Conservation (phyloP, 805 yeast genomes). For the Myxozyma sirexii region DNA sequence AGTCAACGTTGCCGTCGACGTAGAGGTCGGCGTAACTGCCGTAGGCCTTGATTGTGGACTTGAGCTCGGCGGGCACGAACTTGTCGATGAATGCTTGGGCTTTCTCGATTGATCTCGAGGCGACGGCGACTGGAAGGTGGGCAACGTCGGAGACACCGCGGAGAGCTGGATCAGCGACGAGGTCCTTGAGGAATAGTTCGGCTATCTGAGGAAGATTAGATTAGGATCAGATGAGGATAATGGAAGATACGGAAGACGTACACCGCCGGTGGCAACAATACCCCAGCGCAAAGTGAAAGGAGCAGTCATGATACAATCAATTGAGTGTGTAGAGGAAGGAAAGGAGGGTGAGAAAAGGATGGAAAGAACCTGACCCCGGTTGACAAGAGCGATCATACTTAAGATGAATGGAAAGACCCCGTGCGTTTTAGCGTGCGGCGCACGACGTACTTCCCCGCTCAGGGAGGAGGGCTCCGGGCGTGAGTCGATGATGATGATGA, state of each 20-base stretch:
- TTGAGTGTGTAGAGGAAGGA: too few species aligned
- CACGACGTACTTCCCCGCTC: too few species aligned
- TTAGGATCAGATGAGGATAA: too few species aligned
- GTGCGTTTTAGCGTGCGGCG: too few species aligned
- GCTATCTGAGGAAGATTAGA: conserved; percentile 18
- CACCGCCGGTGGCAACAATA: conserved; percentile 36
- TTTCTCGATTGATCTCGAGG: conserved; percentile 35
- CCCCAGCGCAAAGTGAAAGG: conserved; percentile 37
- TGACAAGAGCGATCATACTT: too few species aligned
- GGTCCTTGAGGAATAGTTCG: conserved; percentile 20
- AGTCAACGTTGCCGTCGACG: conserved; percentile 47
- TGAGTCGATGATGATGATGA: too few species aligned
- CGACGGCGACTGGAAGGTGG: conserved; percentile 38
- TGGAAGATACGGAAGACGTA: too few species aligned
- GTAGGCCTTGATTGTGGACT: conserved; percentile 17
- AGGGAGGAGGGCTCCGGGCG: too few species aligned
- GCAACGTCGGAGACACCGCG: conserved; percentile 37
- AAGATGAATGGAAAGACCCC: too few species aligned
- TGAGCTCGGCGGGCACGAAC: conserved; percentile 23
- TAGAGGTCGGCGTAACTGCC: conserved; percentile 49
- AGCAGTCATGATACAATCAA: too few species aligned
- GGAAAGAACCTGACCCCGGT: too few species aligned
- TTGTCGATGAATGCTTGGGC: conserved; percentile 37
- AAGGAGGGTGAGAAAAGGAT: too few species aligned
- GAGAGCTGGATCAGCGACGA: conserved; percentile 27